Conservation (phyloP, 108 stramenopile species). For the Chaetoceros muelleri region DNA sequence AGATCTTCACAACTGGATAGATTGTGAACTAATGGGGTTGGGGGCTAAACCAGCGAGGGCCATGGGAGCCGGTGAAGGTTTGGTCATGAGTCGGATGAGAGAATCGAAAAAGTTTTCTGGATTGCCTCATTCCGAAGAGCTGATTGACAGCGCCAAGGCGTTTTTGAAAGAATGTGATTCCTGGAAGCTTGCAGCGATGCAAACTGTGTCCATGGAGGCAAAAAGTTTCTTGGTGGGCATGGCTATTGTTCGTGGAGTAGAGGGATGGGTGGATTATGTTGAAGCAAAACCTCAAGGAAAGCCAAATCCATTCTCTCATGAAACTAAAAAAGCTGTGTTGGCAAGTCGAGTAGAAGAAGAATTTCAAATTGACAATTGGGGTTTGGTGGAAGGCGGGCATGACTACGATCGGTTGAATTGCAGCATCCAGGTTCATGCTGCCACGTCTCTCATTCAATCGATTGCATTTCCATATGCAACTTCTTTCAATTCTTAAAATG, state of each 20-base stretch:
- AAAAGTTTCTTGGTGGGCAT: constrained; percentile 86
- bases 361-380: constrained; percentile 93
- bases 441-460: constrained; percentile 46
- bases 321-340: constrained; percentile 48
- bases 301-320: constrained; percentile 6
- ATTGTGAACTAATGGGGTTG: constrained; percentile 15
- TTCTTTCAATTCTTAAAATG: too few species aligned
- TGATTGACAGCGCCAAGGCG: constrained; percentile 36
- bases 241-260: constrained; percentile 27
- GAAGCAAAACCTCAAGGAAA: background rate
- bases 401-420: constrained; percentile 87
- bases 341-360: constrained; percentile 96
- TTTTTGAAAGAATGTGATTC: constrained; percentile 67
- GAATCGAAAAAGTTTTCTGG: constrained; percentile 34
- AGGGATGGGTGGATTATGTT: background rate
- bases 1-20: constrained; percentile 42
- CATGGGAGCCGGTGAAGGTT: constrained; percentile 50
- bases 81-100: constrained; percentile 53
- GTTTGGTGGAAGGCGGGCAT: constrained; percentile 97
- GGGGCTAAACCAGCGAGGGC: constrained; percentile 37
- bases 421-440: constrained; percentile 68
- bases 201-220: constrained; percentile 68
- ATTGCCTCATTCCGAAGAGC: constrained; percentile 62
- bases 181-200: constrained; percentile 76
- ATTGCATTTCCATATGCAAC: constrained; percentile 11